Base-by-base conservation (phyloP, 228 moss, liverwort and hornwort species). In the Sphagnum magellanicum region DNA sequence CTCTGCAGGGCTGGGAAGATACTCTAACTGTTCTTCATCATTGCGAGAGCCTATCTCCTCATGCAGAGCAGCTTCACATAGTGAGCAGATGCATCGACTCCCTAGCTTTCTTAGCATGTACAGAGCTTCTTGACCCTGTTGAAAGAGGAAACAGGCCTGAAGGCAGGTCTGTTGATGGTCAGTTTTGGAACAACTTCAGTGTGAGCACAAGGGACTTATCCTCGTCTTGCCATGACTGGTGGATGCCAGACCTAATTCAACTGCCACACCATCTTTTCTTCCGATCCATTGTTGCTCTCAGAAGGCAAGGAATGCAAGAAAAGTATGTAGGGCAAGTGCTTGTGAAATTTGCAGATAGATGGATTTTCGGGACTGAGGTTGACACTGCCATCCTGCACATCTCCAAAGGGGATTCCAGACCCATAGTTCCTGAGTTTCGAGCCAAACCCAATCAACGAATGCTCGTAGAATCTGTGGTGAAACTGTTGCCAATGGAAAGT, bases 1-100 rank as follows among this genome's bases (percentile, higher is more conserved):
- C 86, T 0, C 71, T 92, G 62, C 95, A 89, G 67, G 92, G 88
- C 82, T 95, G 95, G 95, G 87, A 92, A 63, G 95, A 92, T 47
- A 81, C 90, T 0, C 70, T 95, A 74, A 73, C 86, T 4, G 92
- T 92, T 8, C 74, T 95, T 10, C 79, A 89, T 5, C 92, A 86
- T 50, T 87, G 90, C 51, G 89, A 89, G 66, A 72, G 64, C 65
- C 59, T 95, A n/a, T 48, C 63, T 46, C 90, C 94, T 0, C 63
- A 75, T 6, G 89, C 90, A 0, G 95, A 95, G 74, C 76, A 79
- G 66, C 74, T 95, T 46, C 81, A 79, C 48, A 84, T 95, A 0
- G 84, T 85, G 63, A 70, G 49, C 61, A 84, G 84, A 4, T 92
- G 95, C 63, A 65, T 95, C 13, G 82, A 89, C 53, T 87, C 89